These are phyloP conservation scores for Pterocarpus macrocarpus DNA, from an alignment of 306 rosid species.

Conservation along the genomic window DNA sequence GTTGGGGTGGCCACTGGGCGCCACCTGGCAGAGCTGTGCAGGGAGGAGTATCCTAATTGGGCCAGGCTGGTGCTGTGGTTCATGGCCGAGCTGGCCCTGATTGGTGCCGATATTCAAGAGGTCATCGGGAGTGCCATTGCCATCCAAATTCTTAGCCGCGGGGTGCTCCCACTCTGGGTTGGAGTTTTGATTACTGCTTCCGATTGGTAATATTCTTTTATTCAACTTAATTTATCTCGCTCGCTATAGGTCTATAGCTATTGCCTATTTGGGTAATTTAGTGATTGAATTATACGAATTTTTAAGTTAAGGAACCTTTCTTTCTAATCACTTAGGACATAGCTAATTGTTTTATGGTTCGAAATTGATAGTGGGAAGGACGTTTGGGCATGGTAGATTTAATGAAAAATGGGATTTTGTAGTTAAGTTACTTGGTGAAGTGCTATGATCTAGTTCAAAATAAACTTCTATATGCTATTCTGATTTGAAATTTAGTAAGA, in stretches of 20 bases:
- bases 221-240: background rate
- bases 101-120: conserved; percentile 95
- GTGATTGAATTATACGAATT: background rate
- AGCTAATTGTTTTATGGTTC: background rate
- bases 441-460: background rate
- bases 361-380: background rate
- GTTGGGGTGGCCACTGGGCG: conserved; percentile 87
- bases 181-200: conserved; percentile 89
- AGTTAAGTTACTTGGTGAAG: conserved; percentile 1
- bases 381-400: background rate
- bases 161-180: conserved; percentile 82
- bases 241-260: background rate
- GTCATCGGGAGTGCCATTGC: conserved; percentile 96
- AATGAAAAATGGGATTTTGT: background rate
- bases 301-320: background rate
- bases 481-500: conserved; percentile 3
- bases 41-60: conserved; percentile 87
- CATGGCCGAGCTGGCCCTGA: conserved; percentile 93
- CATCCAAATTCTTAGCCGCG: conserved; percentile 80
- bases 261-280: background rate
- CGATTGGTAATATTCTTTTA: conserved; percentile 64
- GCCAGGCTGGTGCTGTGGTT: conserved; percentile 74
- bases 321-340: background rate
- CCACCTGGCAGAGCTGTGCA: conserved; percentile 82
- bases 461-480: background rate